These are phyloP conservation scores for Hemileia vastatrix DNA, from an alignment of 1,284 basidiomycete genomes.

Conservation along the genomic window DNA sequence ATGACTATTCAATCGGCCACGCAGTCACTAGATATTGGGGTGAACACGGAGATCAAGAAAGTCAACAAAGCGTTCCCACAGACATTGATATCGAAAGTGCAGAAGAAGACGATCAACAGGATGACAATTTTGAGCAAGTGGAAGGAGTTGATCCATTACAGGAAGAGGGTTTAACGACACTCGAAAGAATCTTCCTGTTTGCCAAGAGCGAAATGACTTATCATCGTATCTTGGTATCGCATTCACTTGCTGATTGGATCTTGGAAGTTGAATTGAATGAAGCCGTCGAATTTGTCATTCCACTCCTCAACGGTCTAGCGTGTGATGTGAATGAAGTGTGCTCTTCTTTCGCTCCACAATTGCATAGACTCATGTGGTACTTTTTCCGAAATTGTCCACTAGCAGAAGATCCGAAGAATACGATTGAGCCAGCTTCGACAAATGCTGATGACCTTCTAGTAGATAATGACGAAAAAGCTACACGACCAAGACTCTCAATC, in stretches of 20 bases:
- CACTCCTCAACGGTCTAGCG: conserved; percentile 74
- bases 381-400: conserved; percentile 62
- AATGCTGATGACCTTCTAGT: background rate
- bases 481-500: conserved; percentile 57
- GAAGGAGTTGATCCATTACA: too few relatives aligned
- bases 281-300: conserved; percentile 86
- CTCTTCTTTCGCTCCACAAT: conserved; percentile 69
- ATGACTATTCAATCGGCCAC: too few relatives aligned
- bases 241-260: conserved; percentile 63
- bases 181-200: conserved; percentile 91
- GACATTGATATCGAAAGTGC: too few relatives aligned
- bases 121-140: too few relatives aligned
- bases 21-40: too few relatives aligned
- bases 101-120: too few relatives aligned
- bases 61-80: too few relatives aligned
- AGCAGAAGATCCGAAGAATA: conserved; percentile 22
- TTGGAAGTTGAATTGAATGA: conserved; percentile 71
- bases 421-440: background rate
- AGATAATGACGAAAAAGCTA: conserved; percentile 31
- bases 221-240: conserved; percentile 75
- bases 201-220: conserved; percentile 73
- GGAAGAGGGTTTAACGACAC: conserved; percentile 62
- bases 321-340: too few relatives aligned
- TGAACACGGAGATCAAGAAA: too few relatives aligned
- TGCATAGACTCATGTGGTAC: conserved; percentile 84